Evolutionary conservation across 139 green algal genomes (phyloP), one percentile per base, ranked within the genome.

Genomic region (Deuterostichococcus epilithicus): DNA sequence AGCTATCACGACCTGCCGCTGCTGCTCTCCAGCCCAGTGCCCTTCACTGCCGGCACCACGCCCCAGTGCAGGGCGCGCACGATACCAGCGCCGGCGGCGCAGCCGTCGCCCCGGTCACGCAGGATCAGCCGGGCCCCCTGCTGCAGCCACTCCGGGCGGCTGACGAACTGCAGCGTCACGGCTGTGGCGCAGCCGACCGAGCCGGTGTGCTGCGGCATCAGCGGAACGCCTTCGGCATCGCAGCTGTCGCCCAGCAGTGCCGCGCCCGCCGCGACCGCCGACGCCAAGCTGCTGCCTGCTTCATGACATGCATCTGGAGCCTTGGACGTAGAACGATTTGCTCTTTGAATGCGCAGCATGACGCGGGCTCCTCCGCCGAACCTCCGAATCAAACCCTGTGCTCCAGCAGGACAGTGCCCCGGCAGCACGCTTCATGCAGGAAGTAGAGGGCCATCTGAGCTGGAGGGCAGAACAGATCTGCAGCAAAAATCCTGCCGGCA

Each of bases 61-160:
- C 18, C 68, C 36, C 36, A 45, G 37, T 33, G 23, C 72, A 77
- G 13, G 10, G 23, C 5, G 3, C n/a, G 45, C 26, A 83, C 60
- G 22, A 79, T 58, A 18, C 78, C 78, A 39, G 78, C 78, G 42
- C 78, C 78, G 22, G 78, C 67, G 13, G 52, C 68, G 67, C 73
- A 72, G 36, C 73, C 52, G 28, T 83, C 78, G 1, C 78, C 78
- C 32, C 86, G 70, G 81, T 94, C 90, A 8, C 90, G 70, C 30
- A 91, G 76, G 33, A 96, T 81, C 45, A 96, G 47, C 32, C 80
- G 73, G 0, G 87, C 82, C 0, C 90, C 90, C 70, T 86, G 75
- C 65, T 82, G 75, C 86, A 96, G 75, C 91, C 91, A 95, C 78
- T 95, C 91, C 36, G 91, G 86, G 20, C 87, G 76, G 42, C 90